These are phyloP conservation scores for Elasticomyces elasticus DNA, from an alignment of 495 filamentous ascomycete genomes.

Conservation along the genomic window DNA sequence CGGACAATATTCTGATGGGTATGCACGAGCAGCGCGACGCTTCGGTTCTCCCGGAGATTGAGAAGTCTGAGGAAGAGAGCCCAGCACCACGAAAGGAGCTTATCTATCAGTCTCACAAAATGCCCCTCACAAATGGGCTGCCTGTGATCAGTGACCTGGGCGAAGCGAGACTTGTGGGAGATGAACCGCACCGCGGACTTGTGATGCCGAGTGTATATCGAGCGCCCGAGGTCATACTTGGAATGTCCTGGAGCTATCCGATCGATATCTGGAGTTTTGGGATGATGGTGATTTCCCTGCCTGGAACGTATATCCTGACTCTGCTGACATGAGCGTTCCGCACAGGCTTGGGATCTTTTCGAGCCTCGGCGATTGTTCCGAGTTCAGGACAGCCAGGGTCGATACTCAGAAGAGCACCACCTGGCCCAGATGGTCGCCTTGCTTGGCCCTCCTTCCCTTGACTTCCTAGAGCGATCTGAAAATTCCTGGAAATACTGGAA, in stretches of 20 bases:
- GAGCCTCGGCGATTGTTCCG: constrained; percentile 22
- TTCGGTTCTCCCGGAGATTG: constrained; percentile 10
- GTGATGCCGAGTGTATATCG: constrained; percentile 34
- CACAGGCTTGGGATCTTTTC: constrained; percentile 31
- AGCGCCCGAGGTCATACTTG: constrained; percentile 42
- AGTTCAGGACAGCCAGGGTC: constrained; percentile 7
- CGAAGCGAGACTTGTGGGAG: constrained; percentile 30
- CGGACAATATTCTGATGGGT: constrained; percentile 31
- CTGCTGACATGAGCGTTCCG: too few species aligned
- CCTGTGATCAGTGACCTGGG: constrained; percentile 41
- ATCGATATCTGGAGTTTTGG: constrained; percentile 46
- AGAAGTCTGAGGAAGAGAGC: constrained; percentile 20
- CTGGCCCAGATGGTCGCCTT: constrained; percentile 32
- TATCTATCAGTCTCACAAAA: constrained; percentile 26
- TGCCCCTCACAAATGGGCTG: constrained; percentile 13
- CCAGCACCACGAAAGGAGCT: neutral
- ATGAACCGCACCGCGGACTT: neutral
- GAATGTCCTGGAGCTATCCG: constrained; percentile 35
- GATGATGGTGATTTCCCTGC: constrained; percentile 35
- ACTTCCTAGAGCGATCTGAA: constrained; percentile 18
- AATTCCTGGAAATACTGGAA: constrained; percentile 6
- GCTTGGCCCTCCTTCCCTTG: constrained; percentile 28
- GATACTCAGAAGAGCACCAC: constrained; percentile 21
- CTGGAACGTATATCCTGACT: neutral
- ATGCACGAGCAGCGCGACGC: constrained; percentile 15